These are phyloP conservation scores for Powellomyces hirtus DNA, from an alignment of 192 early-diverging fungal species.

Conservation along the genomic window DNA sequence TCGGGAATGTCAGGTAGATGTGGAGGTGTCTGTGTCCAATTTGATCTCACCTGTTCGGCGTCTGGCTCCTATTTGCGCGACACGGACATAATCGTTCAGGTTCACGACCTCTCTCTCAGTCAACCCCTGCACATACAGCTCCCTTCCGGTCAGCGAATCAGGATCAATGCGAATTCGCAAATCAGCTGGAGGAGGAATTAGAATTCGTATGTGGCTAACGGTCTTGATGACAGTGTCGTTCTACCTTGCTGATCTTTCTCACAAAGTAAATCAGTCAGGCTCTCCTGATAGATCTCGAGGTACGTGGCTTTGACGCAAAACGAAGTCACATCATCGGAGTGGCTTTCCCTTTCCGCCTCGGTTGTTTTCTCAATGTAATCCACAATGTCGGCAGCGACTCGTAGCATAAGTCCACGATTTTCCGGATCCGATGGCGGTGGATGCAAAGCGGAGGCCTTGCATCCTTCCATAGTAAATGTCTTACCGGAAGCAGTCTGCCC, in stretches of 20 bases:
- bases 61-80: conserved; percentile 31
- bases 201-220: not conserved
- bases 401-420: conserved; percentile 21
- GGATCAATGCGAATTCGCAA: conserved; percentile 47
- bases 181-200: conserved; percentile 13
- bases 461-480: conserved; percentile 48
- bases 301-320: conserved; percentile 43
- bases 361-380: conserved; percentile 4
- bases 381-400: conserved; percentile 26
- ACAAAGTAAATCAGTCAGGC: conserved; percentile 33
- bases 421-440: conserved; percentile 1
- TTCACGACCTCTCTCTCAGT: conserved; percentile 30
- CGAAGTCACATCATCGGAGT: conserved; percentile 18
- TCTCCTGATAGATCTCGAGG: conserved; percentile 49
- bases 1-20: not conserved
- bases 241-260: conserved; percentile 30
- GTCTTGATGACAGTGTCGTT: not conserved
- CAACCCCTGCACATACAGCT: conserved; percentile 45
- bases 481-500: conserved; percentile 48
- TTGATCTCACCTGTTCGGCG: conserved; percentile 19
- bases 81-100: conserved; percentile 27
- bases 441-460: conserved; percentile 3
- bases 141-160: conserved; percentile 31
- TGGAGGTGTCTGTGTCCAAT: not conserved
- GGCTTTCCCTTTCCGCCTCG: not conserved